Base-by-base conservation (phyloP, 768 basidiomycete species). In the Suillus subalutaceus region DNA sequence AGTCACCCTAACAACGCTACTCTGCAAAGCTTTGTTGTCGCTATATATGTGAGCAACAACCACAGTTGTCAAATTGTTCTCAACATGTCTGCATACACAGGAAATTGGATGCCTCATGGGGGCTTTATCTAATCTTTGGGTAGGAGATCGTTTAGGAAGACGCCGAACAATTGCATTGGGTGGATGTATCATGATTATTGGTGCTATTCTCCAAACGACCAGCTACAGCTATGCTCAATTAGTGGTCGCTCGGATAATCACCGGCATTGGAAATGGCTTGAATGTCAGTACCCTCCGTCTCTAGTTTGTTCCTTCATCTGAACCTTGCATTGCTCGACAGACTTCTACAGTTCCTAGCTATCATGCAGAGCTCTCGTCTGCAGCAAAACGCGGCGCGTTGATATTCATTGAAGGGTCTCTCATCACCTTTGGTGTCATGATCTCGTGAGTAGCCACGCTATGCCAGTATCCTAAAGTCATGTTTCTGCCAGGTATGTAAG, bases 311-410 rank as follows among this genome's bases (percentile, higher is more conserved):
- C 30, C 50, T 6, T 3, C 18, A 3, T 7, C 44, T 44, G n/a
- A 15, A 40, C 10, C 23, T 44, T n/a, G 6, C 13, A 40, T 52
- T 40, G 18, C 30, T 10, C 41, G 37, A 56, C 59, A 89, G 84
- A 90, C 89, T 4, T 88, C 88, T 3, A 88, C 88, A 18, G 85
- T 88, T 0, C 88, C 89, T 3, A 80, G 82, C 12, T 90, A 89
- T 71, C 87, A 88, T 65, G 85, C 87, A 0, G 89, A 91, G 74
- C 88, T 87, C 71, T 88, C 89, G 2, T 82, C 86, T 6, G 84
- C 87, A 5, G 80, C 86, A 38, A 80, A 80, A 64, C 79, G 89
- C 58, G 89, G 89, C 26, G 84, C 85, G 64, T 77, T 89, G 65
- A 87, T 90, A 63, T 86, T 88, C 83, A 82, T 90, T 62, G 87